Conservation (phyloP, 495 filamentous ascomycete genomes). For the Neurospora tetrasperma region DNA sequence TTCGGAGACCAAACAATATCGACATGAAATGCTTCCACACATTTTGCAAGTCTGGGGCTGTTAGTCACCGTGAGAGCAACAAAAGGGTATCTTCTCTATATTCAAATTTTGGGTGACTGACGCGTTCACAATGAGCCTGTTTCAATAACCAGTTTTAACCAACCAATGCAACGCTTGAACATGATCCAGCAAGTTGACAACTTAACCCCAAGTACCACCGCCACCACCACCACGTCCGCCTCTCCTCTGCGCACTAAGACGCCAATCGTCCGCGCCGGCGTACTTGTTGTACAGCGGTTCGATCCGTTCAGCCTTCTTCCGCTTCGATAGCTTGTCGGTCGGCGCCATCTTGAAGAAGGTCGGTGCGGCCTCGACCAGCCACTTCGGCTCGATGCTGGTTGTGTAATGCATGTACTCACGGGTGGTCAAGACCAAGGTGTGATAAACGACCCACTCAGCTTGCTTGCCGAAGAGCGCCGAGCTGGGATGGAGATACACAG, state of each 20-base stretch:
- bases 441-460: constrained; percentile 90
- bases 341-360: constrained; percentile 98
- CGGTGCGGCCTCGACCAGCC: constrained; percentile 82
- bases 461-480: constrained; percentile 92
- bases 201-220: constrained; percentile 83
- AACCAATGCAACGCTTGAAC: neutral
- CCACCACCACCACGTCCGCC: constrained; percentile 84
- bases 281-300: constrained; percentile 91
- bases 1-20: neutral
- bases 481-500: constrained; percentile 86
- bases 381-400: constrained; percentile 86
- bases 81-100: neutral
- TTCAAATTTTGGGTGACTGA: neutral
- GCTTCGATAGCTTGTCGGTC: constrained; percentile 75
- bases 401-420: constrained; percentile 98
- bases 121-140: neutral
- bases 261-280: constrained; percentile 80
- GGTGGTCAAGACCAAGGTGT: constrained; percentile 78
- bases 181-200: neutral
- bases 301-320: constrained; percentile 89
- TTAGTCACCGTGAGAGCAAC: neutral
- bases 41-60: neutral
- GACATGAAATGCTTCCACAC: neutral
- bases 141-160: neutral
- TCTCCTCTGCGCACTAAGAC: constrained; percentile 77